phyloP scores from a whole-genome alignment of 257 asterid species.

The Plectranthus barbatus region DNA sequence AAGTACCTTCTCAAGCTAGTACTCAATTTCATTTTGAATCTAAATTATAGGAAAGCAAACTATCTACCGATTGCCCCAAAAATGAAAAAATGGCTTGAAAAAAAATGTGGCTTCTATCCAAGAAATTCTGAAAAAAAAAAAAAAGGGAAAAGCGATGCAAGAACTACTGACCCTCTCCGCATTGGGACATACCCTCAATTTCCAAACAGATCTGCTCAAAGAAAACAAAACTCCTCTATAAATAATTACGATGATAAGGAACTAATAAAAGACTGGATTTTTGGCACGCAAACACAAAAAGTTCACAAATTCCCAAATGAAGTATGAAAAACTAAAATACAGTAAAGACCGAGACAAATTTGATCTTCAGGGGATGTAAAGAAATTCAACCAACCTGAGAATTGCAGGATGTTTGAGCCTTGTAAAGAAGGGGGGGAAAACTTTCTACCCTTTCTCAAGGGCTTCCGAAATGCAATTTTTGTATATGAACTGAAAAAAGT shows the following conservation, averaged over 20 bases:
- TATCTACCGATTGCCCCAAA: not conserved
- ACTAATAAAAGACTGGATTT: not conserved
- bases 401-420: not conserved
- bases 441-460: not conserved
- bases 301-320: not conserved
- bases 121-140: not conserved
- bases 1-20: not conserved
- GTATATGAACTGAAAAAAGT: not conserved
- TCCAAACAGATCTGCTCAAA: slow-evolving; percentile 17
- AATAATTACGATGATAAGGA: not conserved
- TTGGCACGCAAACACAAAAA: not conserved
- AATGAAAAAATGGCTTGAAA: not conserved
- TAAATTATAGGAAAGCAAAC: not conserved
- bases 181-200: not conserved
- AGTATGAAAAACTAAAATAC: not conserved
- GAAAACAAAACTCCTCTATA: not conserved
- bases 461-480: not conserved
- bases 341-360: not conserved
- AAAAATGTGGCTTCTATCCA: not conserved
- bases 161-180: not conserved
- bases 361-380: not conserved
- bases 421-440: not conserved
- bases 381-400: slow-evolving; percentile 8
- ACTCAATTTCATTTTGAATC: not conserved
- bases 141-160: not conserved